Base-by-base conservation (phyloP, 176 grass and related monocot species). In the Musa acuminata region DNA sequence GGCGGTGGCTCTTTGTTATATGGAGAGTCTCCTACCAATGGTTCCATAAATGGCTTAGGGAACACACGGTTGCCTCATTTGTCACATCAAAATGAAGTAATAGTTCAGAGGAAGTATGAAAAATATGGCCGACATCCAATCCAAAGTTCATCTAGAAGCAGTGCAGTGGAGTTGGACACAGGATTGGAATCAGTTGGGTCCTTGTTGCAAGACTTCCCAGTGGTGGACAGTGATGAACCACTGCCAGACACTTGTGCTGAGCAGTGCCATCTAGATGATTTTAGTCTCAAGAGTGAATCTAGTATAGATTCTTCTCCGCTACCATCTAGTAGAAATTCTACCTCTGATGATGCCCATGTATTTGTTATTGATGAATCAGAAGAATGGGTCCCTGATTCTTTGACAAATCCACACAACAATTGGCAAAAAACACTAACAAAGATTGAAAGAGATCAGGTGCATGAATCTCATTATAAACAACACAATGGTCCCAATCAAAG, bases 281-380 rank as follows among this genome's bases (percentile, higher is more conserved):
- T 83, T 62, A 82, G 57, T 85, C 87, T 89, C 49, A 85, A 83
- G 75, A 77, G 90, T 50, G 90, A 87, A 73, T 99, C 96, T 78
- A 99, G 96, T 80, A 95, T 91, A 21, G 96, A 95, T 71, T 99
- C 96, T 62, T 94, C 90, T 81, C 91, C 96, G 52, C 60, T 91
- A 52, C 91, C 91, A 26, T 91, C 86, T 54, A 99, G 80, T 75
- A 85, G 84, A 91, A 99, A 94, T 79, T 94, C 84, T 65, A 79
- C 74, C 9, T 87, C 77, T 71, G 87, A 85, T 66, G 77, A 93
- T 85, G 79, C 82, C 50, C 72, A 88, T 82, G 82, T 62, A 84
- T 88, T 78, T 74, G 83, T 74, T 24, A 75, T 69, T 63, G 78
- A 83, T 58, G 22, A 70, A 59, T 53, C 85, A 60, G 84, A 85